Base-by-base conservation (phyloP, 108 stramenopile genomes). In the Skeletonema costatum region DNA sequence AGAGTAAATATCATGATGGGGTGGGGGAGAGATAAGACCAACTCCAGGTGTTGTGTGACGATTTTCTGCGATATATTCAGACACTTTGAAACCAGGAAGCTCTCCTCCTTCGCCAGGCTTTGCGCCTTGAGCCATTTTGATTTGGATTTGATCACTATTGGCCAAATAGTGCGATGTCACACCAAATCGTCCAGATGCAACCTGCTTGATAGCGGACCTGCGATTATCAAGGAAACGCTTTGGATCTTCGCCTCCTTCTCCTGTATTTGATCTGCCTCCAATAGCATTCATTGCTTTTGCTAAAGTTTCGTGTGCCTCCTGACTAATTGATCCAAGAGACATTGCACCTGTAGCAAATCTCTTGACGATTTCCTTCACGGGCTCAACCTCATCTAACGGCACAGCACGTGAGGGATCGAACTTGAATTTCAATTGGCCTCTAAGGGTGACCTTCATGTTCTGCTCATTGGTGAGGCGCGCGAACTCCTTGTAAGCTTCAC, bases 61-160 rank as follows among this genome's bases (percentile, higher is more conserved):
- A 70, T 91, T 93, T 73, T 89, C 75, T 11, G 95, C 97, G 68
- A 98, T 98, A 80, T 98, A 97, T 35, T 97, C 88, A 12, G 95
- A 90, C 4, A 98, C 97, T 76, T 98, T 98, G 85, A 92, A 90
- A 25, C 97, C 97, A 36, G 97, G 97, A 68, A 98, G 92, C 74
- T 98, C 94, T 38, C 97, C 97, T 61, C 97, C 97, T 87, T 98
- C 97, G 64, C 97, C 97, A 46, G 97, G 97, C 88, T 98, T 98
- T 35, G 96, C 95, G 60, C 97, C 97, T 85, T 98, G 97, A 8
- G 97, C 97, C 97, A 98, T 98, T 83, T 98, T 98, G 79, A 98
- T 98, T 80, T 98, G 96, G 69, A 98, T 94, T 88, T 98, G 97
- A 84, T 98, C 96, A 73, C 93, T 91, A 74, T 98, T 97, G 53